Evolutionary conservation across 495 filamentous ascomycete genomes (phyloP).

Genomic region (Lasiosphaeria hispida): DNA sequence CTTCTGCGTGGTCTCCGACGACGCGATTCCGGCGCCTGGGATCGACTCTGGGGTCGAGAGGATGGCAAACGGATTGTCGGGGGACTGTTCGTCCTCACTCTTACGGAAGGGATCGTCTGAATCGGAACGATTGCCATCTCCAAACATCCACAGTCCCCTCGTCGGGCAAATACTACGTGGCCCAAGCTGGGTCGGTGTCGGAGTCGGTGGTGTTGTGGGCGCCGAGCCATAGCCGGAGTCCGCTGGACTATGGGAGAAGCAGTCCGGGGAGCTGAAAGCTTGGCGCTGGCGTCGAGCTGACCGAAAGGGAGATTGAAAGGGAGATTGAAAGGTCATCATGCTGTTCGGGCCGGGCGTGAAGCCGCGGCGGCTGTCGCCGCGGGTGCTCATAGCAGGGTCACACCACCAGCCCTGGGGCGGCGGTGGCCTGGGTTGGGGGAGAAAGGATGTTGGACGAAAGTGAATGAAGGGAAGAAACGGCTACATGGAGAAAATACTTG

Average conservation of each 20-base stretch:
- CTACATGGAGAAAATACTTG: not conserved
- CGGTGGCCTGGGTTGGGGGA: too few relatives aligned
- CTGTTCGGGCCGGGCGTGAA: conserved; percentile 10
- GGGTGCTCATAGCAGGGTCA: conserved; percentile 13
- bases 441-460: not conserved
- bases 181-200: not conserved
- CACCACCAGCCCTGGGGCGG: not conserved
- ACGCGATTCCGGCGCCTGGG: not conserved
- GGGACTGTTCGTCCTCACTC: conserved; percentile 8
- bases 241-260: conserved; percentile 14
- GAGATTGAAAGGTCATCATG: conserved; percentile 13
- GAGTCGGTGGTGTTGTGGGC: conserved; percentile 6
- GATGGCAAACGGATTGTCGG: not conserved
- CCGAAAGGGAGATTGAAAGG: not conserved
- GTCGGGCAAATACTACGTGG: not conserved
- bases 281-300: conserved; percentile 14
- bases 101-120: conserved; percentile 22
- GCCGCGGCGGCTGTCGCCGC: conserved; percentile 3
- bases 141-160: conserved; percentile 14
- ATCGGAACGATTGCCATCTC: conserved; percentile 29
- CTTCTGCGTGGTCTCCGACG: not conserved
- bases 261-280: conserved; percentile 9
- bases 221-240: conserved; percentile 32
- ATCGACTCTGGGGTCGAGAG: too few relatives aligned
- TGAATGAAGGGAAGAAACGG: not conserved